Conservation (phyloP, 345 rosid species). For the Trapa bicornis region DNA sequence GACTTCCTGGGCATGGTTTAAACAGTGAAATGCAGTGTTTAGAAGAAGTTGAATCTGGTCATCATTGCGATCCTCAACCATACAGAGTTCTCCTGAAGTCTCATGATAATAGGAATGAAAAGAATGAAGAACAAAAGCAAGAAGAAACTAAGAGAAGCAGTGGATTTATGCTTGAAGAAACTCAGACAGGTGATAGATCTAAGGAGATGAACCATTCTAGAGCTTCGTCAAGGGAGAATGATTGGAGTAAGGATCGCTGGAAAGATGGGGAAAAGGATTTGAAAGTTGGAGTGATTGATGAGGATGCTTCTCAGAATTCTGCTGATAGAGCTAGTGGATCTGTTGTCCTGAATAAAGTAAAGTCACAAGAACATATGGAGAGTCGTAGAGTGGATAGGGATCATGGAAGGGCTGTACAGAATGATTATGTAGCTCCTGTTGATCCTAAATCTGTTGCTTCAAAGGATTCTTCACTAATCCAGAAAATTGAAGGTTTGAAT, state of each 20-base stretch:
- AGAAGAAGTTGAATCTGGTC: constrained; percentile 46
- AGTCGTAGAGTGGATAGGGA: constrained; percentile 22
- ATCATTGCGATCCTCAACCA: constrained; percentile 42
- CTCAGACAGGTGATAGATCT: constrained; percentile 15
- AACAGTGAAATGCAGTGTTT: constrained; percentile 26
- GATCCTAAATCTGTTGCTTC: constrained; percentile 17
- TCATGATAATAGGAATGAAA: constrained; percentile 53
- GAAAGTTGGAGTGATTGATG: constrained; percentile 18
- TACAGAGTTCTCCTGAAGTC: constrained; percentile 71
- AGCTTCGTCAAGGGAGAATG: constrained; percentile 33
- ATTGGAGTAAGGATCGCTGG: constrained; percentile 28
- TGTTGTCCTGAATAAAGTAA: constrained; percentile 17
- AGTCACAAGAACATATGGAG: constrained; percentile 20
- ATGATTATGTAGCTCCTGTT: constrained; percentile 15
- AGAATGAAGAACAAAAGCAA: constrained; percentile 36
- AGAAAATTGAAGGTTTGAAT: constrained; percentile 83
- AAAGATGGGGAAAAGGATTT: constrained; percentile 20
- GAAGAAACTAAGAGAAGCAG: constrained; percentile 27
- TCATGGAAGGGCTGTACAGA: constrained; percentile 21
- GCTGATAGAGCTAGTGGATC: constrained; percentile 19
- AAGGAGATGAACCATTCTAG: constrained; percentile 29
- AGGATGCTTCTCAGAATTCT: constrained; percentile 20
- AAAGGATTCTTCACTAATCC: constrained; percentile 55
- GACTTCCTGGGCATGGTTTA: constrained; percentile 52
- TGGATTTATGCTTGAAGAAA: constrained; percentile 27